These are phyloP conservation scores for Meyerozyma athensensis DNA, from an alignment of 1,139 yeast species.

Conservation along the genomic window DNA sequence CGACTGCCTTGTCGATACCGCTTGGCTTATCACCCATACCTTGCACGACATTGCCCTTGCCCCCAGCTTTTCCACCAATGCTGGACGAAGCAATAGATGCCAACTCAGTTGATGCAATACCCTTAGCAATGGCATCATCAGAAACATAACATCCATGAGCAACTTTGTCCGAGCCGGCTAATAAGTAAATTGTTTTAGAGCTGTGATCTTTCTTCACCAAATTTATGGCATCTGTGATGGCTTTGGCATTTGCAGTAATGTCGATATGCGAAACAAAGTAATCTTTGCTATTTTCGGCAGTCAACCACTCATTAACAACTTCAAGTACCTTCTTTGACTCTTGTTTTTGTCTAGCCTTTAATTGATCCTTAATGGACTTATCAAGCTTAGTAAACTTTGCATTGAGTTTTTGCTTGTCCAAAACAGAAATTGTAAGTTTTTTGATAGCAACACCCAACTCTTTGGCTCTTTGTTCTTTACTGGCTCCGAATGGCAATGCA, in stretches of 20 bases:
- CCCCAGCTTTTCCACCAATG: conserved; percentile 98
- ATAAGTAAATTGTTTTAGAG: conserved; percentile 73
- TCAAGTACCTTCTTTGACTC: conserved; percentile 81
- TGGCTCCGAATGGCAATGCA: conserved; percentile 56
- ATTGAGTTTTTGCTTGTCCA: conserved; percentile 72
- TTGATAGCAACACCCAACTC: conserved; percentile 81
- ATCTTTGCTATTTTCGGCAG: conserved; percentile 27
- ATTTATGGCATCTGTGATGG: conserved; percentile 87
- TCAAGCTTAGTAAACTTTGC: conserved; percentile 74
- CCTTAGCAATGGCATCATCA: conserved; percentile 64
- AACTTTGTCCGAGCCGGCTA: conserved; percentile 79
- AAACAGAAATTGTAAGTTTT: conserved; percentile 74
- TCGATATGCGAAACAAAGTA: conserved; percentile 64
- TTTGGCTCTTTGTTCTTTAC: conserved; percentile 75
- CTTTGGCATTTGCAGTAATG: conserved; percentile 85
- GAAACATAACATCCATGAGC: conserved; percentile 94
- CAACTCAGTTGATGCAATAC: conserved; percentile 70
- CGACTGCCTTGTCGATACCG: conserved; percentile 69
- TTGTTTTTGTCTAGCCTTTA: conserved; percentile 81
- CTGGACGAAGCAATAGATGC: conserved; percentile 65
- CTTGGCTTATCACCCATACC: conserved; percentile 88
- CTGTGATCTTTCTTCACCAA: conserved; percentile 74
- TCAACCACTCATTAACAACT: conserved; percentile 68
- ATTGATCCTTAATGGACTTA: conserved; percentile 81
- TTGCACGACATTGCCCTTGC: conserved; percentile 93